Conservation (phyloP, 768 basidiomycete genomes). For the Tephrocybe sp. region DNA sequence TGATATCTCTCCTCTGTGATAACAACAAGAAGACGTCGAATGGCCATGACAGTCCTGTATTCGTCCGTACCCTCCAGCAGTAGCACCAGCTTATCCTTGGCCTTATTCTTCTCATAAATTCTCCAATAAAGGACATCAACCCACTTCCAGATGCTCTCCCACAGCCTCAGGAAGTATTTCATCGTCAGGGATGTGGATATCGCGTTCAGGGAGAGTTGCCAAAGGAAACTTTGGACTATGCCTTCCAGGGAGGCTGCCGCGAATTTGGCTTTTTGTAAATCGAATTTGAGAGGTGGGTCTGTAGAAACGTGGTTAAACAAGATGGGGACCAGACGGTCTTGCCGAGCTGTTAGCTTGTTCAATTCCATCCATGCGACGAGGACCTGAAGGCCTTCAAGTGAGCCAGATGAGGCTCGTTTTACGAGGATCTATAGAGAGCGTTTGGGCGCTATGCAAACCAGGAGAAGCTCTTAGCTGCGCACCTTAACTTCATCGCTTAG, state of each 20-base stretch:
- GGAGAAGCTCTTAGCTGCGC: no score
- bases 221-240: no score
- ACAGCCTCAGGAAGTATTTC: no score
- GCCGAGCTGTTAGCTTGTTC: slow-evolving; percentile 10
- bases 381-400: slow-evolving; percentile 5
- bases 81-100: not conserved
- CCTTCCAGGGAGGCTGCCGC: no score
- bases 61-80: not conserved
- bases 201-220: no score
- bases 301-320: slow-evolving; percentile 2
- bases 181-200: no score
- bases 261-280: not conserved
- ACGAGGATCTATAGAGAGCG: slow-evolving; percentile 2
- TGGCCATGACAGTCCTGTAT: slow-evolving; percentile 1
- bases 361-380: slow-evolving; percentile 12
- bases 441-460: no score
- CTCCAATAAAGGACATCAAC: slow-evolving; percentile 2
- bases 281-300: not conserved
- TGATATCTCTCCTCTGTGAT: not conserved
- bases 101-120: slow-evolving; percentile 4
- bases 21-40: not conserved
- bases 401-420: slow-evolving; percentile 1
- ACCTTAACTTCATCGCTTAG: slow-evolving; percentile 3
- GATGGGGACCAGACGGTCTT: slow-evolving; percentile 5
- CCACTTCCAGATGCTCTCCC: no score